These are phyloP conservation scores for Alternaria triticimaculans DNA, from an alignment of 2,329 filamentous ascomycete genomes.

Conservation along the genomic window DNA sequence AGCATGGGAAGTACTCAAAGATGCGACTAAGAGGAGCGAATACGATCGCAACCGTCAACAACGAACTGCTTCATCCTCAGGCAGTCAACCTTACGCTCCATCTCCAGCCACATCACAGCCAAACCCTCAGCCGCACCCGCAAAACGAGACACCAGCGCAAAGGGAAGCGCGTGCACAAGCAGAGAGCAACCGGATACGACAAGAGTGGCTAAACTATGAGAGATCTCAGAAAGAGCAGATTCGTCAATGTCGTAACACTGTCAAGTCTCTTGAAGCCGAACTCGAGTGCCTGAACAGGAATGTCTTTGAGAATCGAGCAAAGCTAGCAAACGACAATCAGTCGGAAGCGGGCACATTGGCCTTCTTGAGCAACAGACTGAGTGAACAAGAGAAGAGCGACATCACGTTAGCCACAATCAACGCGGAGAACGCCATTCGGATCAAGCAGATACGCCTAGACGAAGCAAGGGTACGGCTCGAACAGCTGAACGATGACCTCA, in stretches of 20 bases:
- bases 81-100: not conserved
- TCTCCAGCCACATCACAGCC: not conserved
- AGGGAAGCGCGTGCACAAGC: conserved; percentile 2
- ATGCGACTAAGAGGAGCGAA: not conserved
- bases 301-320: not conserved
- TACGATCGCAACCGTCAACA: conserved; percentile 1
- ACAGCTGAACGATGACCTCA: not conserved
- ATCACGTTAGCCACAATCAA: not conserved
- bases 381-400: conserved; percentile 5
- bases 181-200: conserved; percentile 5
- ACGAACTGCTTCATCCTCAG: not conserved
- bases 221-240: conserved; percentile 1
- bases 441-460: not conserved
- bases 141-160: not conserved
- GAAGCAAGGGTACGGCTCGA: not conserved
- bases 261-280: not conserved
- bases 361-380: not conserved
- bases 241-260: not conserved
- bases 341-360: not conserved
- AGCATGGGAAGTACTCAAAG: conserved; percentile 8
- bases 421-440: not conserved
- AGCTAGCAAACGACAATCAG: not conserved
- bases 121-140: not conserved
- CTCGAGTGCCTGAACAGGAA: not conserved
- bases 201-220: conserved; percentile 8